Evolutionary conservation across 495 filamentous ascomycete species (phyloP).

Genomic region (Lophium mytilinum): DNA sequence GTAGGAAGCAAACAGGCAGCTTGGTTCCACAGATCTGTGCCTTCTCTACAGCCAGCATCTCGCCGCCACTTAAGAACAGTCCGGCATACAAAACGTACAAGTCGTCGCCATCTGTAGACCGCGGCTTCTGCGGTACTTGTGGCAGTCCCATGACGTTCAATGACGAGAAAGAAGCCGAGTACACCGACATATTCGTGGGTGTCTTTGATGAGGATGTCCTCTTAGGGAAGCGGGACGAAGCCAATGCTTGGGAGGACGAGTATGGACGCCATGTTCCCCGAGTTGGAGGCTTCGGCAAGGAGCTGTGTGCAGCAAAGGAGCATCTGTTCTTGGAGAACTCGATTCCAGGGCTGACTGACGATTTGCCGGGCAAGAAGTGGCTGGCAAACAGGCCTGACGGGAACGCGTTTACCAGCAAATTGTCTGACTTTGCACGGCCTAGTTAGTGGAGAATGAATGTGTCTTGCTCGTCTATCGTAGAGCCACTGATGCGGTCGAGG

Average conservation of each 20-base stretch:
- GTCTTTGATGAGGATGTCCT: conserved; percentile 34
- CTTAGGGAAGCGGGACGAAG: conserved; percentile 22
- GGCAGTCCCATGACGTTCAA: conserved; percentile 26
- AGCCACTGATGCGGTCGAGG: too few species aligned
- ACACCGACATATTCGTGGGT: conserved; percentile 28
- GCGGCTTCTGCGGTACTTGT: conserved; percentile 29
- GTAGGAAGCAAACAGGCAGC: conserved; percentile 35
- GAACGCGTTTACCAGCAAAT: conserved; percentile 12
- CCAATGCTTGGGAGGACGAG: conserved; percentile 21
- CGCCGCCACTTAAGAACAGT: conserved; percentile 19
- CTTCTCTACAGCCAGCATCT: conserved; percentile 24
- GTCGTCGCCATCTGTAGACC: conserved; percentile 15
- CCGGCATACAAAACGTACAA: conserved; percentile 20
- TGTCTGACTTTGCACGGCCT: not conserved
- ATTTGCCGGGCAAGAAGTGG: conserved; percentile 17
- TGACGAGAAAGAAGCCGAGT: conserved; percentile 10
- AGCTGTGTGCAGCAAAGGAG: conserved; percentile 12
- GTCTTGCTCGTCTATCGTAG: too few species aligned
- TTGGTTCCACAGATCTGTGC: conserved; percentile 30
- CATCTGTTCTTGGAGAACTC: conserved; percentile 23
- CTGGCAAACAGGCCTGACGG: conserved; percentile 9
- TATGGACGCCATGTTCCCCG: conserved; percentile 19
- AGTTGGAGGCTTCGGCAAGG: conserved; percentile 16
- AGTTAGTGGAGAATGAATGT: too few species aligned
- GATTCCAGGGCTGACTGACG: conserved; percentile 24